Percentiles rank a stretch among this genome's conserved stretches.
These are phyloP conservation scores for Elongisporangium senticosum DNA, from an alignment of 352 stramenopile genomes.

Conservation along the genomic window DNA sequence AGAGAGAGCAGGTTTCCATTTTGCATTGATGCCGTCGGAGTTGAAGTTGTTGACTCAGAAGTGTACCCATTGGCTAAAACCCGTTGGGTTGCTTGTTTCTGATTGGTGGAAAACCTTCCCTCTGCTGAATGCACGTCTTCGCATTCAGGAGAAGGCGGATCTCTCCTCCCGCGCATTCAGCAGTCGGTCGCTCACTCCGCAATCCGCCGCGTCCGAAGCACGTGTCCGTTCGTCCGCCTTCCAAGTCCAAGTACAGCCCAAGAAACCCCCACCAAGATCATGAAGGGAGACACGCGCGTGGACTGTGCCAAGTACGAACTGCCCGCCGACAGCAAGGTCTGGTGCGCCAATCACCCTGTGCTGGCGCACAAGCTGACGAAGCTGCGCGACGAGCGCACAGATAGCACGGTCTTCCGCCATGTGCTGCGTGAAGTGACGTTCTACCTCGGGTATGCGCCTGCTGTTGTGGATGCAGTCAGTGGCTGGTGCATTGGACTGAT, in stretches of 20 bases:
- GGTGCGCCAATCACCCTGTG: slow-evolving; percentile 88
- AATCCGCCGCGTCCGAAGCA: slow-evolving; percentile 11
- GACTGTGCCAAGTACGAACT: slow-evolving; percentile 64
- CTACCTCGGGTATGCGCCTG: slow-evolving; percentile 88
- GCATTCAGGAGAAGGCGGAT: slow-evolving; percentile 7
- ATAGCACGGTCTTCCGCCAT: slow-evolving; percentile 90
- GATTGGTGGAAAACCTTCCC: slow-evolving; percentile 15
- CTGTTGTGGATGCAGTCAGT: too few species aligned
- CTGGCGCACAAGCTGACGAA: slow-evolving; percentile 96
- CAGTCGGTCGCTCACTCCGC: slow-evolving; percentile 9
- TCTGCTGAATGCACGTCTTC: slow-evolving; percentile 10
- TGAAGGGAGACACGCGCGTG: slow-evolving; percentile 63
- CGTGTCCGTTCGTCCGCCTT: slow-evolving; percentile 4
- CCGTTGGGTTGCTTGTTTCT: not conserved
- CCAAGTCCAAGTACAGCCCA: not conserved
- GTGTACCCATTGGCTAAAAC: slow-evolving; percentile 5
- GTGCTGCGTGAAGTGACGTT: slow-evolving; percentile 97
- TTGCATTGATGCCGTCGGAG: too few species aligned
- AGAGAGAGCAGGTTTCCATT: not conserved
- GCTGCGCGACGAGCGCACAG: slow-evolving; percentile 92
- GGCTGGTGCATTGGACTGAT: too few species aligned
- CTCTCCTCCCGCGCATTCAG: slow-evolving; percentile 1
- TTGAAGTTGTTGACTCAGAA: not conserved
- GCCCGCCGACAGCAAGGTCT: slow-evolving; percentile 64
- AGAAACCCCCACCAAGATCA: slow-evolving; percentile 12